Conservation (phyloP, 495 filamentous ascomycete genomes). For the Talaromyces liani region DNA sequence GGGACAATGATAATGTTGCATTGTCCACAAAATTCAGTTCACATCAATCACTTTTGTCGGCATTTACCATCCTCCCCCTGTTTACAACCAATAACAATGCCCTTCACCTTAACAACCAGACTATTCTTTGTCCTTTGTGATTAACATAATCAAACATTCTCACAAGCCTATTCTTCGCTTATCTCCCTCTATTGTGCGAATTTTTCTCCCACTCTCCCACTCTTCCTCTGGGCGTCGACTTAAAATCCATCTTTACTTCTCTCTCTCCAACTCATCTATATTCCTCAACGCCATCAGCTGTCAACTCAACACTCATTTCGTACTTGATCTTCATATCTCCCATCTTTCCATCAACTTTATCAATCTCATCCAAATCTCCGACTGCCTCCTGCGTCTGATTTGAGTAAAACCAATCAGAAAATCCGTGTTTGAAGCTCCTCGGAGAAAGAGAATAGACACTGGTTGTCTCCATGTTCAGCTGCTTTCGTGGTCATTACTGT, state of each 20-base stretch:
- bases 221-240: not conserved
- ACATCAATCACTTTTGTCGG: not conserved
- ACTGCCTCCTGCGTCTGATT: not conserved
- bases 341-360: not conserved
- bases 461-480: not conserved
- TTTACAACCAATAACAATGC: not conserved
- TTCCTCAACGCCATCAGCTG: not conserved
- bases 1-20: not conserved
- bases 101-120: not conserved
- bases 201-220: not conserved
- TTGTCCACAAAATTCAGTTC: not conserved
- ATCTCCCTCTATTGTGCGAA: not conserved
- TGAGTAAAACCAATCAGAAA: not conserved
- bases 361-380: not conserved
- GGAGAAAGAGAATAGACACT: not conserved
- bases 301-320: not conserved
- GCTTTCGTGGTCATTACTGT: not conserved
- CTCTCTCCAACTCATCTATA: not conserved
- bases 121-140: slow-evolving; percentile 3
- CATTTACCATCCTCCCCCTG: not conserved
- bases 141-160: not conserved
- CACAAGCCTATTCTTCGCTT: not conserved
- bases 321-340: not conserved
- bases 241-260: not conserved
- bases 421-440: not conserved